phyloP scores from a whole-genome alignment of 1,284 basidiomycete species.

The Sanghuangporus sanghuang region DNA sequence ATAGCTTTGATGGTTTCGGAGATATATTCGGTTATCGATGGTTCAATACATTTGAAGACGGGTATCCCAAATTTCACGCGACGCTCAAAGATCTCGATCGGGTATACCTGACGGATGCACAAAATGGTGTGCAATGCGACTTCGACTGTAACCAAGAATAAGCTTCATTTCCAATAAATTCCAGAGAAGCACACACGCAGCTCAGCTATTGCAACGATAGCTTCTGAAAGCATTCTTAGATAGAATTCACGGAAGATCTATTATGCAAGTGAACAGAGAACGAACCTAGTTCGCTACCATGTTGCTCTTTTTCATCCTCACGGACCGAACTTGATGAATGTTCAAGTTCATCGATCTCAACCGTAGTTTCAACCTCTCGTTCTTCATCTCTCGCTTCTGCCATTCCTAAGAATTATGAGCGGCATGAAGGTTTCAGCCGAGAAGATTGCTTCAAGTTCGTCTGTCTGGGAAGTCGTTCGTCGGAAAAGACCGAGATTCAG shows the following conservation, averaged over 20 bases:
- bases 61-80: conserved; percentile 86
- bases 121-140: conserved; percentile 90
- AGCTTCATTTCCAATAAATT: neutral
- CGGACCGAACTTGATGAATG: neutral
- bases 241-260: neutral
- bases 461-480: neutral
- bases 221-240: neutral
- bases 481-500: neutral
- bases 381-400: neutral
- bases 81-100: conserved; percentile 79
- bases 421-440: neutral
- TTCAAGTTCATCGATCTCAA: neutral
- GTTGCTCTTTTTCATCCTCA: neutral
- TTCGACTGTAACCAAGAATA: conserved; percentile 58
- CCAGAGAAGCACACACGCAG: neutral
- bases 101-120: conserved; percentile 87
- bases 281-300: neutral
- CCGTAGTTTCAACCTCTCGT: neutral
- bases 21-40: conserved; percentile 83
- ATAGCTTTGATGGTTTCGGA: conserved; percentile 74
- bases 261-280: neutral
- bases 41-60: conserved; percentile 89
- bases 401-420: neutral
- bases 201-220: neutral
- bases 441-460: neutral